These are phyloP conservation scores for Kwoniella europaea DNA, from an alignment of 768 basidiomycete genomes.

Conservation along the genomic window DNA sequence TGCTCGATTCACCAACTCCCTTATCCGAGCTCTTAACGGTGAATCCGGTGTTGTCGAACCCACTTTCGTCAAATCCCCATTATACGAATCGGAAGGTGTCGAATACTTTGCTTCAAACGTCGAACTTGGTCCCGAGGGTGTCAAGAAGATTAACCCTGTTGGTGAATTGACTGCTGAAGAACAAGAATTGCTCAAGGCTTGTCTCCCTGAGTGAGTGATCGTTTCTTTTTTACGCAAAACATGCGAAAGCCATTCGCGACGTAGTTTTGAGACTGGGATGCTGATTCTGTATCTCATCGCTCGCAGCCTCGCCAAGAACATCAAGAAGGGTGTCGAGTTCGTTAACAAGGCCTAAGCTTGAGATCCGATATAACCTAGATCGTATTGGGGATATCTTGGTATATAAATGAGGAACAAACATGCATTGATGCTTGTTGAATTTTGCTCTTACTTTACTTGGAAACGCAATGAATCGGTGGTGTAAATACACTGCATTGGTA, in stretches of 20 bases:
- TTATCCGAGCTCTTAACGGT: constrained; percentile 82
- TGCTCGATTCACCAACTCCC: constrained; percentile 80
- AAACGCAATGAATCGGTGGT: no score
- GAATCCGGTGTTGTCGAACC: constrained; percentile 86
- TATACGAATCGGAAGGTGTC: constrained; percentile 72
- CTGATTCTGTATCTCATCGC: not conserved
- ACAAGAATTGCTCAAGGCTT: constrained; percentile 74
- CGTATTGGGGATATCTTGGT: not conserved
- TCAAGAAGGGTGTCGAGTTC: constrained; percentile 78
- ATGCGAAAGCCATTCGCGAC: not conserved
- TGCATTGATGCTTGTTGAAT: not conserved
- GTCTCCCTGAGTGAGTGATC: constrained; percentile 69
- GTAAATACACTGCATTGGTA: no score
- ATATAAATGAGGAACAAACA: not conserved
- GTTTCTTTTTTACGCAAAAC: not conserved
- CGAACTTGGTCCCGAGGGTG: constrained; percentile 82
- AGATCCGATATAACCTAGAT: not conserved
- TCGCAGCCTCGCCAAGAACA: constrained; percentile 84
- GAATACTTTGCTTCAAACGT: constrained; percentile 89
- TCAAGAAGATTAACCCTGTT: constrained; percentile 78
- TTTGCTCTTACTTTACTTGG: not conserved
- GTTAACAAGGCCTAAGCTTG: constrained; percentile 37
- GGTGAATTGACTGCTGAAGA: constrained; percentile 76
- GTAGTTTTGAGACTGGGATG: no score
- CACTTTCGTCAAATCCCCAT: constrained; percentile 75